These are phyloP conservation scores for Collybiopsis luxurians DNA, from an alignment of 768 basidiomycete genomes.

Conservation along the genomic window DNA sequence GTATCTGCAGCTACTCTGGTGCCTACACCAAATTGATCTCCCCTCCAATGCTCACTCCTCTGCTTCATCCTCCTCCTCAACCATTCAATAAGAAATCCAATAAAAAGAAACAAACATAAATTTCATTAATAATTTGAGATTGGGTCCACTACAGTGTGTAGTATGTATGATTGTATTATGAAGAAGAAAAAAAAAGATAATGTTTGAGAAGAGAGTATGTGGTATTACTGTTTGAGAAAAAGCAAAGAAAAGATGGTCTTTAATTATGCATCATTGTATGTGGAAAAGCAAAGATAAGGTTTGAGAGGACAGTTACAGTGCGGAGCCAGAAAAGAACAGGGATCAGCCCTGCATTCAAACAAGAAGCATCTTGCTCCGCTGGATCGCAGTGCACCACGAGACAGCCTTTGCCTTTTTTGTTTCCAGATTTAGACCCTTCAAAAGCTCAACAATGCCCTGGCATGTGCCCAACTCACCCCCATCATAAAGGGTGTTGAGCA, in stretches of 20 bases:
- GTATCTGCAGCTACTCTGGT: constrained; percentile 76
- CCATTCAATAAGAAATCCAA: constrained; percentile 25
- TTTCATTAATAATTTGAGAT: too few species aligned
- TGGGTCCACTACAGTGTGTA: too few species aligned
- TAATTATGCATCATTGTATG: too few species aligned
- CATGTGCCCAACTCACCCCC: constrained; percentile 66
- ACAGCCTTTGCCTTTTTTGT: constrained; percentile 28
- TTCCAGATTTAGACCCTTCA: constrained; percentile 26
- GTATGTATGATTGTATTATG: too few species aligned
- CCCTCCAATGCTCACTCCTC: constrained; percentile 74
- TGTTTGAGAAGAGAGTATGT: too few species aligned
- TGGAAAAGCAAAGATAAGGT: too few species aligned
- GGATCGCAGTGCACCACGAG: constrained; percentile 61
- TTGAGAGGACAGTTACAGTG: too few species aligned
- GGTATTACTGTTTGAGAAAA: too few species aligned
- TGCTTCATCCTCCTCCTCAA: constrained; percentile 11
- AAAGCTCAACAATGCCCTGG: constrained; percentile 46
- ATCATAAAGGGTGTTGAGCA: constrained; percentile 45
- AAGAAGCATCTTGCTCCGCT: constrained; percentile 50
- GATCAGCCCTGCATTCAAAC: constrained; percentile 38
- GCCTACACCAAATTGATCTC: constrained; percentile 89
- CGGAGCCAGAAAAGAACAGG: too few species aligned
- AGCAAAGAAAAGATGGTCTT: too few species aligned
- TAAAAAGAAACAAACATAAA: constrained; percentile 49
- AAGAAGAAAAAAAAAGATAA: too few species aligned